Base-by-base conservation (phyloP, 805 yeast genomes). In the Spathaspora girioi region DNA sequence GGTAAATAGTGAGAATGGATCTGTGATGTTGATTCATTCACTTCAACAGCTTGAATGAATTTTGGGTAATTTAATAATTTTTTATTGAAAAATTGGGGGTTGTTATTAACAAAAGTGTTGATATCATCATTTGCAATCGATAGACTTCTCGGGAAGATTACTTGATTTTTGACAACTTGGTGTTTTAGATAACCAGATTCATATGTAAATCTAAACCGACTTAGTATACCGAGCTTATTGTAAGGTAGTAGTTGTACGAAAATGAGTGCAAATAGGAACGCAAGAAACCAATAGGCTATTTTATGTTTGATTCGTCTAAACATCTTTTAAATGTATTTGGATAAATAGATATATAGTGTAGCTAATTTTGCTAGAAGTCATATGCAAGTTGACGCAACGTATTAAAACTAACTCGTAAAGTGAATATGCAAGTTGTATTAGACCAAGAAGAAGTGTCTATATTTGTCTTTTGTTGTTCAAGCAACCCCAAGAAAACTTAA, bases 31-130 rank as follows among this genome's bases (percentile, higher is more conserved):
- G 46, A 35, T 14, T 31, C 38, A 19, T 15, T 17, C 4, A 19
- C 42, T 15, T 17, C 9, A 12, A 4, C 11, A 5, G 49, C 54
- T 12, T 26, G 44, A 2, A 27, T 11, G n/a, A 44, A 44, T 17
- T 18, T 44, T 2, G 51, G 50, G 26, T 51, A 40, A 9, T 46
- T 46, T 11, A 51, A 42, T 10, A 9, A 15, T 20, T 31, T 32
- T 10, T 48, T 45, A 31, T 48, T 38, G 31, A 47, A 48, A 23
- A 49, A 44, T 38, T 31, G 47, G 11, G 45, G 47, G 20, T 47
- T 40, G 6, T 23, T 40, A 20, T 38, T 17, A 6, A 47, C 50
- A 47, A 47, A 43, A 20, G 45, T 12, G 9, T 47, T 38, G 8
- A 47, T 41, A 32, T 43, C 50, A 14, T 46, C 40, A 12, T 46